Percentiles rank a stretch among this genome's conserved stretches.
Evolutionary conservation across 352 stramenopile species (phyloP).

Genomic region (Aphanomyces invadans): DNA sequence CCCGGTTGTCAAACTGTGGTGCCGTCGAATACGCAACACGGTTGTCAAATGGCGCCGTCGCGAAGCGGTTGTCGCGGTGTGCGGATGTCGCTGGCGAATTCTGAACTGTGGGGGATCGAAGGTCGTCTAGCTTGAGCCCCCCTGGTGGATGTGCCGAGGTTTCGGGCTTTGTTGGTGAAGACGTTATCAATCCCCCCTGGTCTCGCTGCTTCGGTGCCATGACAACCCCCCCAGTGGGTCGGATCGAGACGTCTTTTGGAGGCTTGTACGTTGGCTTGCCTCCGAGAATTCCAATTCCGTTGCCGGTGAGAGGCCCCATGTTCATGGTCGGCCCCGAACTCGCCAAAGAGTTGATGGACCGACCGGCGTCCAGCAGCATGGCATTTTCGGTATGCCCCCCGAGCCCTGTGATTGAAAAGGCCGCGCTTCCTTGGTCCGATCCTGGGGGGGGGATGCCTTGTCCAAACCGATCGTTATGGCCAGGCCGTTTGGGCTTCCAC

Average conservation of each 20-base stretch:
- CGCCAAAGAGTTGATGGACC: not conserved
- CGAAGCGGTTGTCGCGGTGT: no score
- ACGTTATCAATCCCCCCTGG: not conserved
- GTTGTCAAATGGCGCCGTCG: no score
- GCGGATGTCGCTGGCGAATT: not conserved
- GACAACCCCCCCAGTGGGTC: not conserved
- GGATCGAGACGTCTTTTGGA: not conserved
- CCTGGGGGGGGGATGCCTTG: not conserved
- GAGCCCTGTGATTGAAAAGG: slow-evolving; percentile 21
- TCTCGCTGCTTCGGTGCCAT: not conserved
- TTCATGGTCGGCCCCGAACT: not conserved
- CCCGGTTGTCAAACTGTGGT: no score
- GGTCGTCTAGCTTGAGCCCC: not conserved
- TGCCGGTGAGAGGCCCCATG: not conserved
- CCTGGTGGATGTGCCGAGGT: no score
- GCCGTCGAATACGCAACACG: no score
- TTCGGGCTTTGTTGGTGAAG: no score
- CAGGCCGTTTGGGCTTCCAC: slow-evolving; percentile 1
- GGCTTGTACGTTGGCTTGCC: not conserved
- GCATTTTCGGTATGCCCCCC: not conserved
- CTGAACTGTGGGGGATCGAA: not conserved
- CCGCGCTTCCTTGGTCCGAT: not conserved
- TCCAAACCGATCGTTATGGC: slow-evolving; percentile 1
- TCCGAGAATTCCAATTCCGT: not conserved
- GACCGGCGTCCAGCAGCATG: not conserved